Base-by-base conservation (phyloP, 306 rosid species). In the Ziziphus jujuba region DNA sequence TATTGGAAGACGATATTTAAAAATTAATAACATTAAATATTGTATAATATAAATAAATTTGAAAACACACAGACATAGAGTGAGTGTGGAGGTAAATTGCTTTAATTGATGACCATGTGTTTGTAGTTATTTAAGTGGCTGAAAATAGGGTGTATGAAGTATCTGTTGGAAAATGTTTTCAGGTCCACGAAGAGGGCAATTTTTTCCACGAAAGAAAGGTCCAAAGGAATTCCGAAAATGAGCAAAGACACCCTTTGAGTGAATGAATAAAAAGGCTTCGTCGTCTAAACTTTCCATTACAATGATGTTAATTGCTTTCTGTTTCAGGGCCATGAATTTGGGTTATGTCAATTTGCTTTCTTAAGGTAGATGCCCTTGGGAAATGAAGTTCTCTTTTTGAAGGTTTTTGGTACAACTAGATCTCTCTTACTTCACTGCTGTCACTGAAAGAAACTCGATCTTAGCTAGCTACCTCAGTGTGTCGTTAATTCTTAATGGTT, bases 121-220 rank as follows among this genome's bases (percentile, higher is more conserved):
- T 45, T 56, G n/a, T 65, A 36, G 69, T 56, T 59, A 60, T 59
- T 63, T 38, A 31, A 63, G 69, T 22, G 59, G 66, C 66, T 75
- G 33, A 60, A 59, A 68, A 71, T 67, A 52, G 12, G 67, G 28
- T 71, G 59, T 55, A 59, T 66, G 69, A 81, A 72, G 11, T 71
- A 80, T 47, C n/a, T 71, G 52, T 24, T 72, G 50, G 63, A 67
- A 34, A 61, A 25, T 13, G 53, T 22, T 67, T 75, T 66, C 90
- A 86, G 88, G 81, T 66, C 36, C 66, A 73, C 59, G 84, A 84
- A 89, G 85, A 80, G 68, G 79, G 73, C 55, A 68, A 78, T 63
- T 84, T 66, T 69, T 78, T 74, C 66, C 67, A 82, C 33, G 88
- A 77, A 72, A 74, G 79, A 80, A 82, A 82, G 66, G 77, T 65